phyloP scores from a whole-genome alignment of 345 rosid genomes.

The Brassica rapa region DNA sequence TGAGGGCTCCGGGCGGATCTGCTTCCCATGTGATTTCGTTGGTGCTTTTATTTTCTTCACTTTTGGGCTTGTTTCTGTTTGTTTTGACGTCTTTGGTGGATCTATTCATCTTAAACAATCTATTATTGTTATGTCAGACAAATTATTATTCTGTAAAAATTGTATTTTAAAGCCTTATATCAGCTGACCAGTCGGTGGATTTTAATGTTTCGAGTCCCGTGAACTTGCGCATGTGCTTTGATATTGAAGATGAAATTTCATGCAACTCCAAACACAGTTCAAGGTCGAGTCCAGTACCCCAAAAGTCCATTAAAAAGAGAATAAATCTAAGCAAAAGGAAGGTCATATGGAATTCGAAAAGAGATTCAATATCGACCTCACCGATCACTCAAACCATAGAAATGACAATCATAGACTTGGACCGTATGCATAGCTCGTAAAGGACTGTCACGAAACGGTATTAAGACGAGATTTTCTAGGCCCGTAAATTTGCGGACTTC shows the following conservation, averaged over 20 bases:
- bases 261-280: background rate
- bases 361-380: too few species aligned
- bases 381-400: too few species aligned
- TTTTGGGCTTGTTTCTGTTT: background rate
- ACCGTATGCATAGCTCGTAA: too few species aligned
- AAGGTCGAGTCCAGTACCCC: too few species aligned
- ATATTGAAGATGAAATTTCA: background rate
- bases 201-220: constrained; percentile 9
- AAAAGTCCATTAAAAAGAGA: too few species aligned
- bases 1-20: constrained; percentile 14
- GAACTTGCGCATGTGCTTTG: constrained; percentile 25
- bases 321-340: too few species aligned
- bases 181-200: constrained; percentile 27
- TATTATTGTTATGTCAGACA: background rate
- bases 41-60: constrained; percentile 14
- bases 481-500: too few species aligned
- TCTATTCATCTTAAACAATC: background rate
- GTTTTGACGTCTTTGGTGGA: constrained; percentile 10
- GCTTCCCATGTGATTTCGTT: constrained; percentile 28
- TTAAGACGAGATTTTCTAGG: too few species aligned
- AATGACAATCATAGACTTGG: too few species aligned
- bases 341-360: too few species aligned
- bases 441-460: too few species aligned
- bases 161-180: background rate
- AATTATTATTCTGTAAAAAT: background rate